Evolutionary conservation across 306 rosid genomes (phyloP).

Genomic region (Abrus precatorius): DNA sequence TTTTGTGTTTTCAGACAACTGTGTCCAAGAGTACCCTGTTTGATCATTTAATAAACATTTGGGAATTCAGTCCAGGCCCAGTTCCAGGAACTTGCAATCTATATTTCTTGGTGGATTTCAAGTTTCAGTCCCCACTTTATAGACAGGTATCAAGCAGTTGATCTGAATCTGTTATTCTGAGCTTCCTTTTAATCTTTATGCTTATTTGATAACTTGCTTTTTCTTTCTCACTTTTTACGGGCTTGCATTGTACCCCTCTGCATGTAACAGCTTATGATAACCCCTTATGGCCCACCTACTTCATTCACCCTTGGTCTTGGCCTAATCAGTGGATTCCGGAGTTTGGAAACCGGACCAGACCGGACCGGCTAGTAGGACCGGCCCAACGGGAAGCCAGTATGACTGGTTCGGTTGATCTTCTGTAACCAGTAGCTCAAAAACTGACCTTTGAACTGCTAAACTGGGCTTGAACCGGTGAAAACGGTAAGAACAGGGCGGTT

Average conservation of each 20-base stretch:
- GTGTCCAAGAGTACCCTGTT: constrained; percentile 76
- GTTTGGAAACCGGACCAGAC: too few relatives aligned
- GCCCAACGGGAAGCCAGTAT: too few relatives aligned
- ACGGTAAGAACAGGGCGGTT: too few relatives aligned
- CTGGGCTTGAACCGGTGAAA: too few relatives aligned
- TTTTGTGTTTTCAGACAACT: constrained; percentile 68
- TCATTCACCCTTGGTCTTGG: not conserved
- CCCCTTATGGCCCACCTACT: not conserved
- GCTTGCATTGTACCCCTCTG: not conserved
- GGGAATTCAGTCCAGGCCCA: constrained; percentile 95
- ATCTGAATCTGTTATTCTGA: not conserved
- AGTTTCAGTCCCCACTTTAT: constrained; percentile 94
- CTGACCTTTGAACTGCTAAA: too few relatives aligned
- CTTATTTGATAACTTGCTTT: not conserved
- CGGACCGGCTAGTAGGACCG: too few relatives aligned
- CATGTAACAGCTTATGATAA: not conserved
- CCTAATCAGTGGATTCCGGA: not conserved
- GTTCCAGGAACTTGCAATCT: constrained; percentile 84
- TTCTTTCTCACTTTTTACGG: not conserved
- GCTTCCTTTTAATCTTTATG: constrained; percentile 38
- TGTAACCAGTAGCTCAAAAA: too few relatives aligned
- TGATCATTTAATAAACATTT: constrained; percentile 88
- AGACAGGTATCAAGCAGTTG: constrained; percentile 70
- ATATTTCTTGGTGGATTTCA: constrained; percentile 93
- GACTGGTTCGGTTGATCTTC: too few relatives aligned